Conservation (phyloP, 371 early-diverging fungal species). For the Zychaea mexicana region DNA sequence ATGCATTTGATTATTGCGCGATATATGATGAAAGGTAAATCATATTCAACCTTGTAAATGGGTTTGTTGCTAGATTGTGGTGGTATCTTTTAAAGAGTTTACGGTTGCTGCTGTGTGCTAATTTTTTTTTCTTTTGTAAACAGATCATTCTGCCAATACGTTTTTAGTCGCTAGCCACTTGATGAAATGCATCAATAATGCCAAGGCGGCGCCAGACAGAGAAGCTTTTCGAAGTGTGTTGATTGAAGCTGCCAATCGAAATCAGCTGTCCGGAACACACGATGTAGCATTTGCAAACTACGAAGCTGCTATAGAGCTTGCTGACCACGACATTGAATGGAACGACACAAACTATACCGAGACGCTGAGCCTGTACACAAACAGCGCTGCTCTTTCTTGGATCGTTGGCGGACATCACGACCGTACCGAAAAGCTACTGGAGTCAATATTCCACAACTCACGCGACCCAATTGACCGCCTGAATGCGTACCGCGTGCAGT, state of each 20-base stretch:
- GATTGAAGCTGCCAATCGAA: conserved; percentile 35
- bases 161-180: conserved; percentile 41
- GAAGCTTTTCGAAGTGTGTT: conserved; percentile 23
- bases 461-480: conserved; percentile 37
- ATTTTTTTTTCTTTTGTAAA: neutral
- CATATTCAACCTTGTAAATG: neutral
- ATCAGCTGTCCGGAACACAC: conserved; percentile 42
- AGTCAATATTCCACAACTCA: conserved; percentile 28
- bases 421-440: conserved; percentile 24
- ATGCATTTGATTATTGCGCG: conserved; percentile 40
- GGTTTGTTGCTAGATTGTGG: too few species aligned
- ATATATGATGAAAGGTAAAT: conserved; percentile 24
- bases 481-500: conserved; percentile 36
- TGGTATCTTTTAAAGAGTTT: neutral
- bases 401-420: conserved; percentile 38
- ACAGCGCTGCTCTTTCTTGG: conserved; percentile 38
- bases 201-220: conserved; percentile 20
- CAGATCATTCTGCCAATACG: conserved; percentile 22
- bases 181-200: conserved; percentile 28
- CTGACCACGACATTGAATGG: conserved; percentile 21
- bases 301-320: conserved; percentile 30
- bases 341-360: conserved; percentile 11
- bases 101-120: neutral
- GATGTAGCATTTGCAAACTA: conserved; percentile 34
- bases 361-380: conserved; percentile 32